A percentile compares a stretch with the other conserved stretches of the same genome.
These are phyloP conservation scores for Paecilomyces dactylethromorphus DNA, from an alignment of 2,329 filamentous ascomycete genomes.

Conservation along the genomic window DNA sequence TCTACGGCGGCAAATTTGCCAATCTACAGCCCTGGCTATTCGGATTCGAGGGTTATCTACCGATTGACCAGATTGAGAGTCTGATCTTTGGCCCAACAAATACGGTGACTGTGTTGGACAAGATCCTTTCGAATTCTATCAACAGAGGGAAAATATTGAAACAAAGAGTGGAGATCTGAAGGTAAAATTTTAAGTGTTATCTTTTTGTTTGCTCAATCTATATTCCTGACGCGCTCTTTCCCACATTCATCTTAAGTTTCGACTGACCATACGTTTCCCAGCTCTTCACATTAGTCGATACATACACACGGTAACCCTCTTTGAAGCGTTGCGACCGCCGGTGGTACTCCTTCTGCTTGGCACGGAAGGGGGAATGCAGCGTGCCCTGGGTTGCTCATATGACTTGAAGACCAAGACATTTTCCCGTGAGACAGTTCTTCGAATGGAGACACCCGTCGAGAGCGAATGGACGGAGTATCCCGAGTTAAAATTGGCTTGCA, in stretches of 20 bases:
- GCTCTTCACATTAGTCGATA: conserved; percentile 38
- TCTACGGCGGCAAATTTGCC: conserved; percentile 37
- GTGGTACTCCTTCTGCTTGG: conserved; percentile 39
- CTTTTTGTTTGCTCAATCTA: too few relatives aligned
- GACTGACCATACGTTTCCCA: too few relatives aligned
- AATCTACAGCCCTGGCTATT: conserved; percentile 37
- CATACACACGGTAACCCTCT: conserved; percentile 36
- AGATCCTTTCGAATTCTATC: conserved; percentile 25
- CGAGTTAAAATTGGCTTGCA: too few relatives aligned
- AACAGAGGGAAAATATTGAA: too few relatives aligned
- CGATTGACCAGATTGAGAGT: conserved; percentile 31
- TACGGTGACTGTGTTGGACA: conserved; percentile 19
- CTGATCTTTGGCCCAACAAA: conserved; percentile 32
- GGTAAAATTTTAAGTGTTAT: too few relatives aligned
- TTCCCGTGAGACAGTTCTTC: conserved; percentile 39
- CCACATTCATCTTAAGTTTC: too few relatives aligned
- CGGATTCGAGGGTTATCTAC: conserved; percentile 37
- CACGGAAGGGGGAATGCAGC: conserved; percentile 40
- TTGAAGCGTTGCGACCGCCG: conserved; percentile 33
- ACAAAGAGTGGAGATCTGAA: conserved; percentile 20
- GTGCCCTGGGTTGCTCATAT: conserved; percentile 41
- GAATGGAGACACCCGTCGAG: conserved; percentile 34
- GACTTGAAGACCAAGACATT: conserved; percentile 37
- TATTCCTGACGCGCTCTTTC: too few relatives aligned
- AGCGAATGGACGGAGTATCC: too few relatives aligned